phyloP scores from a whole-genome alignment of 2,329 filamentous ascomycete genomes.

The Cladosporium sp. region DNA sequence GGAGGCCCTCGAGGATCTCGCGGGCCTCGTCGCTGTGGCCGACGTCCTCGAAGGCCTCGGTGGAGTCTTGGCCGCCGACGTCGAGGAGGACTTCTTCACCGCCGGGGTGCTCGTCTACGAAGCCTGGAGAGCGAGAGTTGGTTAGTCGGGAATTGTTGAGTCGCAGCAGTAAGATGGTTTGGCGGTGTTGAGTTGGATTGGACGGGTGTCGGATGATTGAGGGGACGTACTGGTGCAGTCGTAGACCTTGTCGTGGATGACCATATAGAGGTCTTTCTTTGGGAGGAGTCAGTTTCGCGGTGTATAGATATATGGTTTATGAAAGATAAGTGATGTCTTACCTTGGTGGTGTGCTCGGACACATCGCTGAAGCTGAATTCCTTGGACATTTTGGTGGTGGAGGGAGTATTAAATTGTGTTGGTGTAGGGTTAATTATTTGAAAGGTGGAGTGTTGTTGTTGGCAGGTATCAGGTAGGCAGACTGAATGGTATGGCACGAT shows the following conservation, averaged over 20 bases:
- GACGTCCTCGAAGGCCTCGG: slow-evolving; percentile 98
- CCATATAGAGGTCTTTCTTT: slow-evolving; percentile 90
- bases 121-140: slow-evolving; percentile 44
- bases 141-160: slow-evolving; percentile 1
- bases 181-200: neutral
- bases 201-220: neutral
- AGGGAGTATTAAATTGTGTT: neutral
- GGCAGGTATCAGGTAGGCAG: neutral
- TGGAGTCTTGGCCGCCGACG: slow-evolving; percentile 91
- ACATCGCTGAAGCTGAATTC: slow-evolving; percentile 78
- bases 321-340: neutral
- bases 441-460: neutral
- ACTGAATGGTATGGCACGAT: neutral
- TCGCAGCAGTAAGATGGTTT: neutral
- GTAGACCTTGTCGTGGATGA: slow-evolving; percentile 98
- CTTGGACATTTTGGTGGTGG: slow-evolving; percentile 52
- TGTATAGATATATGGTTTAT: neutral
- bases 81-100: slow-evolving; percentile 98
- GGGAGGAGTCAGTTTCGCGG: slow-evolving; percentile 1
- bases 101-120: slow-evolving; percentile 91
- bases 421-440: neutral
- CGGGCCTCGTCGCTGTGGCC: slow-evolving; percentile 98
- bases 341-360: slow-evolving; percentile 71
- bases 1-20: slow-evolving; percentile 80
- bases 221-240: slow-evolving; percentile 61